phyloP scores from a whole-genome alignment of 495 filamentous ascomycete species.

The Xylaria telfairii region DNA sequence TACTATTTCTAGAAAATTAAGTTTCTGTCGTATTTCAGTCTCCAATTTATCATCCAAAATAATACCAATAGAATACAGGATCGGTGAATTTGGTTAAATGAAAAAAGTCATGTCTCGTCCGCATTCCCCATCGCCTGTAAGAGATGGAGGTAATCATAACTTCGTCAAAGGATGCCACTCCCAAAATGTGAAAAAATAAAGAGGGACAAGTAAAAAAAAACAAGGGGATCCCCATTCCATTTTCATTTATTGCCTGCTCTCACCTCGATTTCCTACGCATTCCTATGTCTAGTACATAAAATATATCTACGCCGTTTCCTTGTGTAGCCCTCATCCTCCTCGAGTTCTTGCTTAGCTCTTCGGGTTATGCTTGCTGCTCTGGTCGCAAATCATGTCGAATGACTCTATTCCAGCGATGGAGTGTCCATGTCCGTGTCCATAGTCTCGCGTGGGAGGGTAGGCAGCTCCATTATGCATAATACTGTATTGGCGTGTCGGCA shows the following conservation, averaged over 20 bases:
- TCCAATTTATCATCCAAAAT: neutral
- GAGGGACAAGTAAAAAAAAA: neutral
- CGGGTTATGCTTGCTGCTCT: neutral
- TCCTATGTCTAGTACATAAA: neutral
- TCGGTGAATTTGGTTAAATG: neutral
- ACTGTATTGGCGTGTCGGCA: conserved; percentile 6
- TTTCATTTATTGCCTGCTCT: neutral
- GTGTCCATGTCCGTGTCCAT: neutral
- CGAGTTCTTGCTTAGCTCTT: neutral
- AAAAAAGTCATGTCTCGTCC: neutral
- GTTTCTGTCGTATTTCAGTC: neutral
- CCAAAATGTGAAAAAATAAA: neutral
- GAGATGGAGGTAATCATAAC: neutral
- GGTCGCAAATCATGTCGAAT: neutral
- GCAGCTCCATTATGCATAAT: neutral
- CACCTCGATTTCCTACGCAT: neutral
- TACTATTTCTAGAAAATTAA: neutral
- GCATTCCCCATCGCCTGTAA: neutral
- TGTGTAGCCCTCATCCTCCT: neutral
- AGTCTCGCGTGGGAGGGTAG: neutral
- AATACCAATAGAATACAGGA: neutral
- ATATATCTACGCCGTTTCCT: neutral
- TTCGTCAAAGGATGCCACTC: neutral
- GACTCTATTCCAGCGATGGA: neutral
- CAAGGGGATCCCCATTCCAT: neutral